Evolutionary conservation across 1,284 basidiomycete species (phyloP), one percentile per base, ranked within the genome.

Genomic region (Puccinia hordei): DNA sequence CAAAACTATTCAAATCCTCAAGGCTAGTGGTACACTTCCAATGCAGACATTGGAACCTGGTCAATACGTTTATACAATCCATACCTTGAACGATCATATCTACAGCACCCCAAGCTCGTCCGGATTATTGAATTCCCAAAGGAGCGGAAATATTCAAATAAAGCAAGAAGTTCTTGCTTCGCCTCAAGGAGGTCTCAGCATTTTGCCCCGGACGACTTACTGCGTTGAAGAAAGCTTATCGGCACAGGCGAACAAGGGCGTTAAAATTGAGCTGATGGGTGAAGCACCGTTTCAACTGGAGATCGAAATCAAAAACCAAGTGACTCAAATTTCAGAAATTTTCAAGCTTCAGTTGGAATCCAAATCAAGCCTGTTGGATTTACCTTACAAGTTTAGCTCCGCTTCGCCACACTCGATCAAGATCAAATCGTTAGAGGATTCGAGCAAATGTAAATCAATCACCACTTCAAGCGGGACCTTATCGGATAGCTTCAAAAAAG

Each of bases 61-160:
- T 2, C 89, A 90, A 79, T 92, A 95, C 84, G 91, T 90, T 84
- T 98, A 98, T 85, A 91, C 93, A 84, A 91, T 99, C 82, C 90
- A 92, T 82, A 91, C 92, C 83, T 90, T 98, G 27, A 92, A 92
- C 12, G 96, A 99, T 85, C 88, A 91, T 0, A 90, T 92, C n/a
- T 98, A 97, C 86, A 91, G 82, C 24, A 71, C 57, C 1, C 77
- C 82, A 87, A 89, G 61, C 87, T 91, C 84, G 87, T 90, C 66
- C 49, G 76, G 76, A 44, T 63, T 79, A 27, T 59, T 71, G 35
- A 68, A 71, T 61, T 88, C 83, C 91, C 12, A 85, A 90, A 78
- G 80, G 33, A 63, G 49, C n/a, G 61, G 76, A 83, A 82, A 82
- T 77, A 83, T 84, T 81, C 85, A 69, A 51, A 61, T 79, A 15